phyloP scores from a whole-genome alignment of 78 protist genomes.

The Creolimax fragrantissima region DNA sequence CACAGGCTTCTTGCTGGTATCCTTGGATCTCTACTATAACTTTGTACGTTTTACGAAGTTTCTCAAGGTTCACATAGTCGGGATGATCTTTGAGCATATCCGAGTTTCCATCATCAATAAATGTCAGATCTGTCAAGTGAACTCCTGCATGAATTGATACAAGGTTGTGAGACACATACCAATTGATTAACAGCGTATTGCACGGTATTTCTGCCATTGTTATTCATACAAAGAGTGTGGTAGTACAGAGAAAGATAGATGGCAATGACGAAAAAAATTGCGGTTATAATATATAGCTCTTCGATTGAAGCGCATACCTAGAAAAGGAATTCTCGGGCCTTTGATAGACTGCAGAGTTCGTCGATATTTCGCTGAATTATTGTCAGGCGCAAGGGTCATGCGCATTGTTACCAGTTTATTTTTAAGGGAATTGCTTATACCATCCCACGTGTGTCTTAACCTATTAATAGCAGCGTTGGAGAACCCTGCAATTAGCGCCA shows the following conservation, averaged over 20 bases:
- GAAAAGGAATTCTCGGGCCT: slow-evolving; percentile 59
- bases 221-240: too few species aligned
- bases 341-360: slow-evolving; percentile 26
- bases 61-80: slow-evolving; percentile 49
- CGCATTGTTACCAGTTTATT: background rate
- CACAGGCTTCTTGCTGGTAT: background rate
- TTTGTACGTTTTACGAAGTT: slow-evolving; percentile 34
- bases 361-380: slow-evolving; percentile 29
- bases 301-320: too few species aligned
- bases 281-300: too few species aligned
- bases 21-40: background rate
- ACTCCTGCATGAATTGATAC: background rate
- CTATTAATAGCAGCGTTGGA: slow-evolving; percentile 44
- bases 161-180: too few species aligned
- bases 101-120: slow-evolving; percentile 63
- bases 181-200: too few species aligned
- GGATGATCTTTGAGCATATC: slow-evolving; percentile 25
- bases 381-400: background rate
- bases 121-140: slow-evolving; percentile 57
- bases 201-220: too few species aligned
- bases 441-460: slow-evolving; percentile 57
- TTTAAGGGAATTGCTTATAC: background rate
- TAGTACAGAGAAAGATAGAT: too few species aligned
- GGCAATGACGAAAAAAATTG: too few species aligned
- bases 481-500: slow-evolving; percentile 59